These are phyloP conservation scores for Eucommia ulmoides DNA, from an alignment of 257 asterid genomes.

Conservation along the genomic window DNA sequence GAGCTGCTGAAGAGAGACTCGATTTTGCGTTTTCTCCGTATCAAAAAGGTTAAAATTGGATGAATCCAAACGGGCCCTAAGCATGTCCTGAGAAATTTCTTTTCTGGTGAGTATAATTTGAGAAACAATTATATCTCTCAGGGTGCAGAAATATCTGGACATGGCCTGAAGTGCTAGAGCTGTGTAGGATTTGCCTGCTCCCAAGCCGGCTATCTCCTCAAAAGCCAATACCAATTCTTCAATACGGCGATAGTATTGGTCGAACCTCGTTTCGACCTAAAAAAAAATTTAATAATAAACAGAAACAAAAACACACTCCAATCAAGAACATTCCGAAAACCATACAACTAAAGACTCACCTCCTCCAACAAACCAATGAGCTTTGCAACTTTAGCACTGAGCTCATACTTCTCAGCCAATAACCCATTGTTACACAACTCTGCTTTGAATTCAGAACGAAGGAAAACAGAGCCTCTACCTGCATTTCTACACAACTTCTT, in stretches of 20 bases:
- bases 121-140: constrained; percentile 46
- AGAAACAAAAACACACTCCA: background rate
- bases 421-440: constrained; percentile 41
- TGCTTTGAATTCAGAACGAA: constrained; percentile 35
- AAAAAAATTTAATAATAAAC: background rate
- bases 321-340: background rate
- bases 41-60: constrained; percentile 51
- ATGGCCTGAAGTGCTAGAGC: constrained; percentile 78
- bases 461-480: constrained; percentile 27
- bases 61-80: constrained; percentile 43
- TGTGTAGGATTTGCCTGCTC: constrained; percentile 68
- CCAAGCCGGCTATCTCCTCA: constrained; percentile 62
- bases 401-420: constrained; percentile 32
- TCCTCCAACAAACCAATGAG: constrained; percentile 60
- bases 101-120: constrained; percentile 38
- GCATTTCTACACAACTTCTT: constrained; percentile 31
- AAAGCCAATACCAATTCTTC: constrained; percentile 52
- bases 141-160: constrained; percentile 66
- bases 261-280: constrained; percentile 77
- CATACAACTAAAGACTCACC: constrained; percentile 18
- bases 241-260: constrained; percentile 50
- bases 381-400: constrained; percentile 36
- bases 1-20: constrained; percentile 45
- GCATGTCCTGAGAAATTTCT: constrained; percentile 37
- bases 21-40: constrained; percentile 27